Conservation (phyloP, 2,329 filamentous ascomycete genomes). For the Hypoxylon sp. region DNA sequence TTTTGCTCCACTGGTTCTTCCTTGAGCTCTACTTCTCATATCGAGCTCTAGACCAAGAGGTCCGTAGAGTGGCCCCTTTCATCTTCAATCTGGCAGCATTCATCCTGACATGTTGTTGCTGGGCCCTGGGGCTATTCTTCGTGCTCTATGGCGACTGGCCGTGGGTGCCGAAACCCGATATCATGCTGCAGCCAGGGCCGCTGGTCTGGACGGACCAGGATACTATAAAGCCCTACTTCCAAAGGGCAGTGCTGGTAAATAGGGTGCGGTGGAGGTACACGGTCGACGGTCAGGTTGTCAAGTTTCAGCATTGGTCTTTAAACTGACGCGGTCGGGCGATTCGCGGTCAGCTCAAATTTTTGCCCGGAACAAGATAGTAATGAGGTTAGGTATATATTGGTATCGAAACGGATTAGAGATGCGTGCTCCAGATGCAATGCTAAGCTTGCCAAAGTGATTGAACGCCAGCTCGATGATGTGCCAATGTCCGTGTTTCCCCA, state of each 20-base stretch:
- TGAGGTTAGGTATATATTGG: constrained; percentile 10
- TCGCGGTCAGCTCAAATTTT: not conserved
- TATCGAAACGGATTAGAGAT: constrained; percentile 8
- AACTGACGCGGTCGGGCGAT: not conserved
- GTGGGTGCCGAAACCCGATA: not conserved
- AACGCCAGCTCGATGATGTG: constrained; percentile 23
- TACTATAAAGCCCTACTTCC: not conserved
- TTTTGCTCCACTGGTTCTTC: not conserved
- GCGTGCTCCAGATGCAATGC: not conserved
- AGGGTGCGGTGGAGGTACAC: constrained; percentile 6
- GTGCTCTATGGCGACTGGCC: not conserved
- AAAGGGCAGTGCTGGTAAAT: not conserved
- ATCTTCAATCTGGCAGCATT: not conserved
- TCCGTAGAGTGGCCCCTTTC: not conserved
- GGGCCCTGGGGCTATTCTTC: not conserved
- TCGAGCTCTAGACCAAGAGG: not conserved
- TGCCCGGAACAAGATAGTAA: not conserved
- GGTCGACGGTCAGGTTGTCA: constrained; percentile 2
- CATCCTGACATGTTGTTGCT: not conserved
- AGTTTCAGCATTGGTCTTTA: not conserved
- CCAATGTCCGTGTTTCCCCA: not conserved
- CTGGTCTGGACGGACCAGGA: constrained; percentile 14
- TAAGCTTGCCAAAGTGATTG: constrained; percentile 7
- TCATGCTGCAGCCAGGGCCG: not conserved
- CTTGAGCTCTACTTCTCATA: too few species aligned